Evolutionary conservation across 768 basidiomycete species (phyloP), one percentile per base, ranked within the genome.

Genomic region (Panellus pusillus): DNA sequence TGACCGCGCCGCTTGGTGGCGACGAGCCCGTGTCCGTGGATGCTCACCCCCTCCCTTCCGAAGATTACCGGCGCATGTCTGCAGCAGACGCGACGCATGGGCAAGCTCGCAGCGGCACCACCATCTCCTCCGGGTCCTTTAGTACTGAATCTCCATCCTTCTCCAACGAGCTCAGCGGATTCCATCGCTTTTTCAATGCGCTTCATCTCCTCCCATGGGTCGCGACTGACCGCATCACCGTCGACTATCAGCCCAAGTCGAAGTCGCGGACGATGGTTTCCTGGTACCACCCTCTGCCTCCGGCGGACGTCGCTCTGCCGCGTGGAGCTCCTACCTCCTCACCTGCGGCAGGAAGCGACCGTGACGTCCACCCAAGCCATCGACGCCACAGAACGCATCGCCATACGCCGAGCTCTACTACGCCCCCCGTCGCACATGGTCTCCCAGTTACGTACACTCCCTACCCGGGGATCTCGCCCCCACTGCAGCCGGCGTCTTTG

Each of bases 1-100:
- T 49, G 6, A 19, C 43, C 4, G 38, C 14, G 9, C 45, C 37
- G 19, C 32, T 1, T 6, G 51, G 45, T 6, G 42, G 38, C 19
- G 60, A 61, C 44, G 55, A 56, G 49, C 51, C 61, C 9, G 58
- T 39, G 15, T 62, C 61, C 1, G 50, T 62, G 6, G 51, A 54
- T 4, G 55, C 52, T 9, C 61, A 60, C 31, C 58, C 58, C 4
- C 49, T 47, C 1, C 61, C 61, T 7, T 47, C 61, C 8, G 51
- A 45, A 8, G 61, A 62, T n/a, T 62, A 62, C 38, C 61, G 58
- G 14, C 61, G 61, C 27, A 62, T 62, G 61, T 60, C 58, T 3
- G 48, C 53, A 6, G 40, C 44, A 3, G 51, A 56, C 35, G 53
- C 40, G 2, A 45, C 50, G 7, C 56, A 58, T 7, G 46, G 45